These are phyloP conservation scores for Penicillium dipodomyicola DNA, from an alignment of 495 filamentous ascomycete genomes.

Conservation along the genomic window DNA sequence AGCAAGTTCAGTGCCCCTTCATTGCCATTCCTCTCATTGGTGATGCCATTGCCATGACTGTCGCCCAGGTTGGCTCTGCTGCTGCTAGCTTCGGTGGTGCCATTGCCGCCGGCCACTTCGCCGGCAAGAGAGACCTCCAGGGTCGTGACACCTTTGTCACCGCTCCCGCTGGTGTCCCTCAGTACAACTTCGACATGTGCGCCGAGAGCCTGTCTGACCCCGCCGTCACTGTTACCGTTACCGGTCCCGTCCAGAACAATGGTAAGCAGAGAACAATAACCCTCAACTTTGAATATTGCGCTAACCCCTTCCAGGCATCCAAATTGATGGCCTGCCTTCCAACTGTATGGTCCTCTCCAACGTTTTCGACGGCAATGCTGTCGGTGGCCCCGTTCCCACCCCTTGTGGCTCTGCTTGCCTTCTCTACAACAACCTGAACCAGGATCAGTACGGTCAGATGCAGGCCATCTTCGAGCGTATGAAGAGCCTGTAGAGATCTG, in stretches of 20 bases:
- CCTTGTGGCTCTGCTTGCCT: slow-evolving; percentile 5
- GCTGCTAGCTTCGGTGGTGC: slow-evolving; percentile 2
- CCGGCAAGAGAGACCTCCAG: background rate
- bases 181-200: slow-evolving; percentile 8
- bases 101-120: background rate
- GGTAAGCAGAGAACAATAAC: background rate
- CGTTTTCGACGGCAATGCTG: background rate
- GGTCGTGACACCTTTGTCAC: background rate
- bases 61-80: slow-evolving; percentile 2
- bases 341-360: slow-evolving; percentile 1
- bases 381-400: background rate
- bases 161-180: background rate
- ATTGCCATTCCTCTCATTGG: slow-evolving; percentile 1
- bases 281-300: background rate
- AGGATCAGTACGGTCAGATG: slow-evolving; percentile 1
- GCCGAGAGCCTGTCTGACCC: background rate
- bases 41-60: slow-evolving; percentile 2
- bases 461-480: background rate
- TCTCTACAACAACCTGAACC: slow-evolving; percentile 3
- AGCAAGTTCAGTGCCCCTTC: slow-evolving; percentile 1
- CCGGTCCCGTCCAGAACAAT: background rate
- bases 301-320: background rate
- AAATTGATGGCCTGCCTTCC: background rate
- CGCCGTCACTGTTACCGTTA: background rate
- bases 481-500: background rate